Evolutionary conservation across 2,329 filamentous ascomycete species (phyloP).

Genomic region (Trichoderma sp.): DNA sequence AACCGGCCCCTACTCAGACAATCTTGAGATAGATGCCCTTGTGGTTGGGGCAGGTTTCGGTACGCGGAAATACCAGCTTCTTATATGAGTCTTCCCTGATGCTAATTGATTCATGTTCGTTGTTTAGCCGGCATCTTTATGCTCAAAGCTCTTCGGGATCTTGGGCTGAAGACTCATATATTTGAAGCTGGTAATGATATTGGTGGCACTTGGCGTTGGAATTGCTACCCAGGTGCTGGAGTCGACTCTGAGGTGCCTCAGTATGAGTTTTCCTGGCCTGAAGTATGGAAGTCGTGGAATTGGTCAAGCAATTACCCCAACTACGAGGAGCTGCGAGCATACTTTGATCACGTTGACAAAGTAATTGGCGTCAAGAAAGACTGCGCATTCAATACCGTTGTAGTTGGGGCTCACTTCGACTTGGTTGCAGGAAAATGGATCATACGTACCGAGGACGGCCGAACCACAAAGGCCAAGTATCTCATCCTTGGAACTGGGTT

Average conservation of each 20-base stretch:
- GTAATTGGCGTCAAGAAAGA: conserved; percentile 58
- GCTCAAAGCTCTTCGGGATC: conserved; percentile 54
- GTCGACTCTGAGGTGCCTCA: conserved; percentile 57
- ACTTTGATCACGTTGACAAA: conserved; percentile 62
- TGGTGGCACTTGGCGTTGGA: conserved; percentile 59
- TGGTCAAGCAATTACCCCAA: conserved; percentile 57
- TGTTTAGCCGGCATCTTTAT: conserved; percentile 48
- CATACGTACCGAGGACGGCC: conserved; percentile 52
- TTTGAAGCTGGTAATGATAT: conserved; percentile 55
- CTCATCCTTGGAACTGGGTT: conserved; percentile 58
- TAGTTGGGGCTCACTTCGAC: conserved; percentile 55
- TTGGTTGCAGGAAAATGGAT: conserved; percentile 50
- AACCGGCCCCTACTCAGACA: conserved; percentile 45
- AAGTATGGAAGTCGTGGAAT: conserved; percentile 57
- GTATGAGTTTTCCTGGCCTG: conserved; percentile 56
- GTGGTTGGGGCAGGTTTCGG: conserved; percentile 50
- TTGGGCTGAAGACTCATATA: conserved; percentile 50
- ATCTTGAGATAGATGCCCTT: conserved; percentile 48
- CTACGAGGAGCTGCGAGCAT: conserved; percentile 54
- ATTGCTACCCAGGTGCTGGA: conserved; percentile 56
- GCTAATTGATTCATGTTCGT: not conserved
- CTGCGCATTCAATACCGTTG: conserved; percentile 57
- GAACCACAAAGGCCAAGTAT: conserved; percentile 51
- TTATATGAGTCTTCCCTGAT: no score
- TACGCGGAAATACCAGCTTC: conserved; percentile 28